Evolutionary conservation across 495 filamentous ascomycete genomes (phyloP), one percentile per base, ranked within the genome.

Genomic region (Penicillium argentinense): DNA sequence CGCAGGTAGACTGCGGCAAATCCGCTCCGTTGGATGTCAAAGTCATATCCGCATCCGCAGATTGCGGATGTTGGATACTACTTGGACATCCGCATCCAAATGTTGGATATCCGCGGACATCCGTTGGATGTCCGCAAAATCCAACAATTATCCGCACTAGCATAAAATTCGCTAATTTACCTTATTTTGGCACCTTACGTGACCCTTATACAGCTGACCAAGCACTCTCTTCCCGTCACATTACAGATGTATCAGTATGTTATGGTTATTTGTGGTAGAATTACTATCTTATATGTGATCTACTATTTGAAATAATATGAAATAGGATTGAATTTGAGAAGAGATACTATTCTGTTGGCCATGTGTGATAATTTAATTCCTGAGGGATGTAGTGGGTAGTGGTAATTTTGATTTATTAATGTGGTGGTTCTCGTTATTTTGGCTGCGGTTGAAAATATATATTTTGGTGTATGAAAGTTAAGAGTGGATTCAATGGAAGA

Each of bases 1-100:
- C 57, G 41, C 39, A 54, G 14, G 45, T 36, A 36, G 33, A 13
- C 33, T 36, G 33, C 33, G 33, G 33, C 33, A 36, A 36, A 36
- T 36, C 33, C 16, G 33, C n/a, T 36, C 33, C n/a, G n/a, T n/a
- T n/a, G n/a, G n/a, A n/a, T n/a, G n/a, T n/a, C n/a, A n/a, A n/a
- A n/a, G n/a, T n/a, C n/a, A n/a, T n/a, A n/a, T n/a, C n/a, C n/a
- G n/a, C n/a, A n/a, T n/a, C n/a, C n/a, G n/a, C n/a, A n/a, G n/a
- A n/a, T n/a, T n/a, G n/a, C n/a, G n/a, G n/a, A n/a, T n/a, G n/a
- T n/a, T n/a, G n/a, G n/a, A n/a, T n/a, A n/a, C n/a, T n/a, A n/a
- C n/a, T n/a, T n/a, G n/a, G n/a, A n/a, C n/a, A n/a, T n/a, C n/a
- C n/a, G n/a, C n/a, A n/a, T n/a, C n/a, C n/a, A n/a, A n/a, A n/a